These are phyloP conservation scores for Rickenella mellea DNA, from an alignment of 768 basidiomycete genomes.

Conservation along the genomic window DNA sequence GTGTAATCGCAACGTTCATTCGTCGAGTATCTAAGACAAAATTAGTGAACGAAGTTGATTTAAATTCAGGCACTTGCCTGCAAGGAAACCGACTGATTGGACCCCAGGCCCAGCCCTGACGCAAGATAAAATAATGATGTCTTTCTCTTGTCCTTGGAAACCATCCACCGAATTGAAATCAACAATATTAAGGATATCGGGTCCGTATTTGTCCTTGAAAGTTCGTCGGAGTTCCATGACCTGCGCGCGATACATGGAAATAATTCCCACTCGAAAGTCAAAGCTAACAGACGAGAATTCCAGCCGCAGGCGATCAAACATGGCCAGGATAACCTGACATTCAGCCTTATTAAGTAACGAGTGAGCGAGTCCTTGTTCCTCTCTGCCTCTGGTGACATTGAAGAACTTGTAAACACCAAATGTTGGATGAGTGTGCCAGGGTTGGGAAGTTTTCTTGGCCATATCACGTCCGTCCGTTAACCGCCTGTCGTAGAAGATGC, in stretches of 20 bases:
- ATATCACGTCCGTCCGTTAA: slow-evolving; percentile 85
- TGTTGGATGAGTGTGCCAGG: slow-evolving; percentile 74
- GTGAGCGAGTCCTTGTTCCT: slow-evolving; percentile 47
- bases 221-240: slow-evolving; percentile 59
- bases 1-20: slow-evolving; percentile 99
- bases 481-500: slow-evolving; percentile 73
- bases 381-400: slow-evolving; percentile 63
- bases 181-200: slow-evolving; percentile 56
- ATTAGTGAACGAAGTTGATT: background rate
- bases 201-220: slow-evolving; percentile 67
- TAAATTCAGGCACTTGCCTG: slow-evolving; percentile 36
- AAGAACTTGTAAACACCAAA: slow-evolving; percentile 88
- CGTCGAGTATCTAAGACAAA: slow-evolving; percentile 55
- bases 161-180: slow-evolving; percentile 98
- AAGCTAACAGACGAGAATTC: slow-evolving; percentile 50
- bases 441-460: slow-evolving; percentile 68
- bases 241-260: slow-evolving; percentile 95
- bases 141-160: slow-evolving; percentile 98
- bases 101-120: slow-evolving; percentile 88
- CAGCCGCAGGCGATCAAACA: slow-evolving; percentile 62
- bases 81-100: slow-evolving; percentile 78
- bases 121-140: slow-evolving; percentile 94
- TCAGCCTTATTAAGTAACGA: slow-evolving; percentile 75
- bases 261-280: slow-evolving; percentile 54
- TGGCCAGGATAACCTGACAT: slow-evolving; percentile 60